A percentile compares a stretch with the other conserved stretches of the same genome.
Evolutionary conservation across 495 filamentous ascomycete genomes (phyloP).

Genomic region (Hypoxylon trugodes): DNA sequence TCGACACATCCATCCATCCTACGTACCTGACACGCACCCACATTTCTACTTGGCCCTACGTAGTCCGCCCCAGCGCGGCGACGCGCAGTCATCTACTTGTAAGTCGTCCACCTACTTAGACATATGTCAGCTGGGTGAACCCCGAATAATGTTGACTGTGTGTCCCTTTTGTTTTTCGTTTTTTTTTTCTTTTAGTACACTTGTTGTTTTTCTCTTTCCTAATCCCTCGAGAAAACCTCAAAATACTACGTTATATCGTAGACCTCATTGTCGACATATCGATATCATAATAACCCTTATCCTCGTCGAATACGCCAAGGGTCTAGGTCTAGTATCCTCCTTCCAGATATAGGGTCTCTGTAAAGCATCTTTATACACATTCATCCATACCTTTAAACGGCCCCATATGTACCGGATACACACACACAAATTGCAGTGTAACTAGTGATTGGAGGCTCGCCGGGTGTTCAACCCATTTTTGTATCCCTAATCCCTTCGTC

Average conservation of each 20-base stretch:
- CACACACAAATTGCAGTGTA: background rate
- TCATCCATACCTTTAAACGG: too few species aligned
- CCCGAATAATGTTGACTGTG: conserved; percentile 19
- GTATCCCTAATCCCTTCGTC: background rate
- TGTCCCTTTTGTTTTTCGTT: conserved; percentile 5
- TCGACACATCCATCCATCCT: too few species aligned
- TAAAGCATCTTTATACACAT: background rate
- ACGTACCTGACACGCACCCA: background rate
- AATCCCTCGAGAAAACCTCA: background rate
- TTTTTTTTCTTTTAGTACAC: conserved; percentile 4
- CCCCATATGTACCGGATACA: too few species aligned
- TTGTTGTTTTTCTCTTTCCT: conserved; percentile 1
- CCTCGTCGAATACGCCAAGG: background rate
- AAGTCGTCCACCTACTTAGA: background rate
- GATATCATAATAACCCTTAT: too few species aligned
- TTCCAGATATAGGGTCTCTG: background rate
- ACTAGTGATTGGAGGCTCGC: background rate
- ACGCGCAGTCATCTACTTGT: background rate
- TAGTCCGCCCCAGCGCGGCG: conserved; percentile 4
- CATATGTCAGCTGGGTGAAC: background rate
- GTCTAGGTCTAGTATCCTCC: background rate
- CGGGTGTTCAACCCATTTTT: background rate
- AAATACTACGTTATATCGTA: conserved; percentile 1
- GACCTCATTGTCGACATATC: too few species aligned
- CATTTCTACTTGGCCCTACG: background rate